Percentiles rank a stretch among this genome's conserved stretches.
Conservation (phyloP, 1,284 basidiomycete genomes). For the Boletellus deceptivus region DNA sequence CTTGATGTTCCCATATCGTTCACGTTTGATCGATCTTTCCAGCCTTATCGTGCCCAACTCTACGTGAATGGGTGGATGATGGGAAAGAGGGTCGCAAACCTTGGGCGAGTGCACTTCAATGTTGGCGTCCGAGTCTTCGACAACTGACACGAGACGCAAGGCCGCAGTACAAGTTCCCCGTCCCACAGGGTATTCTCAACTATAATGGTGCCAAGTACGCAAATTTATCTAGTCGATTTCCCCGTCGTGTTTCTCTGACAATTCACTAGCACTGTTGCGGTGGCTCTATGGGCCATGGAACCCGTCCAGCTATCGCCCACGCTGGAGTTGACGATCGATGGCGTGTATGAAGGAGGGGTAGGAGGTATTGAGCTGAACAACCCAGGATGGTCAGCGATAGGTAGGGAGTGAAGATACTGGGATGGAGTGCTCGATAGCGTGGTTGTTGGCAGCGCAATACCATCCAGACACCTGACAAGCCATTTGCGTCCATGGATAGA, state of each 20-base stretch:
- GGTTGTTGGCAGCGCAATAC: background rate
- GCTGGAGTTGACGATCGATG: slow-evolving; percentile 55
- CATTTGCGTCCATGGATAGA: background rate
- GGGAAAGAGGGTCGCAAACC: slow-evolving; percentile 71
- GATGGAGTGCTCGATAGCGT: too few species aligned
- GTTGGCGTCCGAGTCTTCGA: background rate
- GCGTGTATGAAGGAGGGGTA: slow-evolving; percentile 62
- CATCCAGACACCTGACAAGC: too few species aligned
- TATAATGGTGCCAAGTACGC: slow-evolving; percentile 69
- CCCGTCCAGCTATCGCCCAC: slow-evolving; percentile 48
- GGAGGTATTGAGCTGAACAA: slow-evolving; percentile 57
- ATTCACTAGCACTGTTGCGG: slow-evolving; percentile 60
- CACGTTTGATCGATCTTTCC: slow-evolving; percentile 55
- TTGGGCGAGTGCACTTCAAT: slow-evolving; percentile 46
- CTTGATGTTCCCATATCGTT: slow-evolving; percentile 68
- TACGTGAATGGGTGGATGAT: slow-evolving; percentile 89
- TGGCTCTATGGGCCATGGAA: slow-evolving; percentile 69
- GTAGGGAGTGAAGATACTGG: slow-evolving; percentile 28
- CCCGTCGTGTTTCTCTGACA: background rate
- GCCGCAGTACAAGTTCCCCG: slow-evolving; percentile 75
- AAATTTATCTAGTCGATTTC: background rate
- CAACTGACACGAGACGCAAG: slow-evolving; percentile 33
- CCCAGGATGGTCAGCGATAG: slow-evolving; percentile 51
- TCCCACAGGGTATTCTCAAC: slow-evolving; percentile 72
- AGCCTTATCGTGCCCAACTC: slow-evolving; percentile 68